Base-by-base conservation (phyloP, 129 eudicot genomes). In the Lonicera japonica region DNA sequence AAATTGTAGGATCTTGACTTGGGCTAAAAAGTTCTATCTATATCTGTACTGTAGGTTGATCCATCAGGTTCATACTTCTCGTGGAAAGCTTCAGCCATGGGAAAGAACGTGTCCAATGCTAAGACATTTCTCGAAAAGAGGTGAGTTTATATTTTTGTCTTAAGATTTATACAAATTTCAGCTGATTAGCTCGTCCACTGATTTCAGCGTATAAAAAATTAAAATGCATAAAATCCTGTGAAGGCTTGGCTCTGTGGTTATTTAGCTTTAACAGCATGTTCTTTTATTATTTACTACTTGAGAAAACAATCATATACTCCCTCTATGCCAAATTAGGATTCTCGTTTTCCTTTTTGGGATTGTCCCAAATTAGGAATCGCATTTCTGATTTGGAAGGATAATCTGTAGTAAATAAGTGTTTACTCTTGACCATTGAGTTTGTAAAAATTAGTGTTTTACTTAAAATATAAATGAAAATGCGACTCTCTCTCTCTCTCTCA, bases 41-140 rank as follows among this genome's bases (percentile, higher is more conserved):
- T 61, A 17, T 63, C 25, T 21, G 39, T 56, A 25, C 56, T 65
- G 19, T 63, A 92, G 98, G 98, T 92, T 79, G 98, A 92, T 71
- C 98, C 98, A 40, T 92, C 98, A 52, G 98, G 98, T 69, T 92
- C 98, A 24, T 92, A 87, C 72, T 92, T 92, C 76, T 92, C 98
- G n/a, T 92, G 98, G 98, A 92, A 92, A 72, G 98, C 98, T 61
- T 92, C 98, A 16, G 98, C 98, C 22, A 92, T 92, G 98, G 98
- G 98, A 11, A 92, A 92, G 80, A 92, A 92, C 72, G 98, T 92
- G 29, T 92, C 98, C 16, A 87, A 92, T 78, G 98, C 98, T 29
- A 92, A 92, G 72, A 88, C 98, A 18, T 92, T 92, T 83, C 89
- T 91, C 19, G 98, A 91, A 72, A 92, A 92, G 77, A 92, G 98